phyloP scores from a whole-genome alignment of 192 early-diverging fungal species.

The Backusella westeae region DNA sequence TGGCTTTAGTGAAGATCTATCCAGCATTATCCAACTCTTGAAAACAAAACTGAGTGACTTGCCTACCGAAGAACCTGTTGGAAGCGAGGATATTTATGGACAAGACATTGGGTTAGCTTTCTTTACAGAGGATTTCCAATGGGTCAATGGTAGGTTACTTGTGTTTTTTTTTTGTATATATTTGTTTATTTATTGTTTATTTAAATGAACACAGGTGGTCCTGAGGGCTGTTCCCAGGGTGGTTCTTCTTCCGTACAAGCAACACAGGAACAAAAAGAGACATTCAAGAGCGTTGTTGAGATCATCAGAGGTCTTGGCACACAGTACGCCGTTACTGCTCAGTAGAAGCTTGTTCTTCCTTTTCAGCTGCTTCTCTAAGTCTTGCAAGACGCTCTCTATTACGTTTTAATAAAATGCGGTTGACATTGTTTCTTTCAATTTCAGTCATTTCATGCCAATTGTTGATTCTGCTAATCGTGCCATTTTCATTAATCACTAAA shows the following conservation, averaged over 20 bases:
- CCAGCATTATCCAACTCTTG: slow-evolving; percentile 6
- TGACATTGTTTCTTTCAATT: slow-evolving; percentile 51
- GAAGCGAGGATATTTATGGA: slow-evolving; percentile 41
- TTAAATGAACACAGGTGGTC: slow-evolving; percentile 24
- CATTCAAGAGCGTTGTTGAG: slow-evolving; percentile 26
- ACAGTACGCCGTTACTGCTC: slow-evolving; percentile 21
- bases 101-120: slow-evolving; percentile 30
- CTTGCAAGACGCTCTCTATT: slow-evolving; percentile 37
- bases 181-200: neutral
- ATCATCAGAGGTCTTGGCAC: slow-evolving; percentile 14
- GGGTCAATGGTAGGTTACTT: slow-evolving; percentile 27
- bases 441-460: slow-evolving; percentile 55
- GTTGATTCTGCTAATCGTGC: slow-evolving; percentile 49
- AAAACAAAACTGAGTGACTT: slow-evolving; percentile 2
- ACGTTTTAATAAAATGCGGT: slow-evolving; percentile 46
- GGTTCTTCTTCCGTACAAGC: slow-evolving; percentile 23
- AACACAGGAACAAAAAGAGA: slow-evolving; percentile 30
- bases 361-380: slow-evolving; percentile 17
- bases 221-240: slow-evolving; percentile 26
- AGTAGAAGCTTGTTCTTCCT: slow-evolving; percentile 4
- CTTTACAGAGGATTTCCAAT: slow-evolving; percentile 33
- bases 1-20: slow-evolving; percentile 20
- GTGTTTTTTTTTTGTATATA: neutral
- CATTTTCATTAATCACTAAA: slow-evolving; percentile 50
- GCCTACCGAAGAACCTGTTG: slow-evolving; percentile 31